Evolutionary conservation across 768 basidiomycete genomes (phyloP).

Genomic region (Termitomyces sp.): DNA sequence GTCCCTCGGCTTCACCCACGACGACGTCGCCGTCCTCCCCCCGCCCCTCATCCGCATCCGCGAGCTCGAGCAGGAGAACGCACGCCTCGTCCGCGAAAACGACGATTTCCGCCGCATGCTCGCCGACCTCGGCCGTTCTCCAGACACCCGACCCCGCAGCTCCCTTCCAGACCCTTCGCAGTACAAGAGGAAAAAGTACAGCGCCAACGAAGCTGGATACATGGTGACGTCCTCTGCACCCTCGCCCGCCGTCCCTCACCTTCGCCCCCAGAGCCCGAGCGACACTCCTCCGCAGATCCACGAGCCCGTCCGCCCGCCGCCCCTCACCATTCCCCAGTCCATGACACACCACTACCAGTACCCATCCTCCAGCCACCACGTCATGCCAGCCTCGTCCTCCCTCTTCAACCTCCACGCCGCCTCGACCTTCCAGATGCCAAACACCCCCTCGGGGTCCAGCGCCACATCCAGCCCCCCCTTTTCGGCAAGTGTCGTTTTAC

Average conservation of each 20-base stretch:
- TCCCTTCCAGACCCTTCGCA: slow-evolving; percentile 42
- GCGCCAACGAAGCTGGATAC: slow-evolving; percentile 13
- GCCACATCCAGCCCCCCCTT: slow-evolving; percentile 75
- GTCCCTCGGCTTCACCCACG: slow-evolving; percentile 63
- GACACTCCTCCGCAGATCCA: slow-evolving; percentile 37
- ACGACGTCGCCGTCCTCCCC: slow-evolving; percentile 68
- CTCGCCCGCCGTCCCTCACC: neutral
- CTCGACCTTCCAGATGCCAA: slow-evolving; percentile 59
- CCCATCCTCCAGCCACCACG: slow-evolving; percentile 30
- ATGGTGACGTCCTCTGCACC: neutral
- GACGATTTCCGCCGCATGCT: slow-evolving; percentile 69
- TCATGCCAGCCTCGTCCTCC: slow-evolving; percentile 35
- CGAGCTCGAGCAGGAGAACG: slow-evolving; percentile 79
- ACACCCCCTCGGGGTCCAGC: slow-evolving; percentile 68
- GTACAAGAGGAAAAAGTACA: slow-evolving; percentile 56
- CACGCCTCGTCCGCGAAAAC: slow-evolving; percentile 63
- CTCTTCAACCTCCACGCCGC: slow-evolving; percentile 47
- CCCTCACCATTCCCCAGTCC: slow-evolving; percentile 58
- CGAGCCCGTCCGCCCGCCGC: slow-evolving; percentile 43
- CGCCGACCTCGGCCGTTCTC: slow-evolving; percentile 33
- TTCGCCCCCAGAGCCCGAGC: slow-evolving; percentile 30
- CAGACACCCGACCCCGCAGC: slow-evolving; percentile 34
- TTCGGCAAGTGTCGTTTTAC: slow-evolving; percentile 73
- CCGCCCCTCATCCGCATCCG: slow-evolving; percentile 71
- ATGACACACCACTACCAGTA: slow-evolving; percentile 46